Percentiles rank a stretch among this genome's conserved stretches.
These are phyloP conservation scores for Coprinellus aureogranulatus DNA, from an alignment of 768 basidiomycete species.

Conservation along the genomic window DNA sequence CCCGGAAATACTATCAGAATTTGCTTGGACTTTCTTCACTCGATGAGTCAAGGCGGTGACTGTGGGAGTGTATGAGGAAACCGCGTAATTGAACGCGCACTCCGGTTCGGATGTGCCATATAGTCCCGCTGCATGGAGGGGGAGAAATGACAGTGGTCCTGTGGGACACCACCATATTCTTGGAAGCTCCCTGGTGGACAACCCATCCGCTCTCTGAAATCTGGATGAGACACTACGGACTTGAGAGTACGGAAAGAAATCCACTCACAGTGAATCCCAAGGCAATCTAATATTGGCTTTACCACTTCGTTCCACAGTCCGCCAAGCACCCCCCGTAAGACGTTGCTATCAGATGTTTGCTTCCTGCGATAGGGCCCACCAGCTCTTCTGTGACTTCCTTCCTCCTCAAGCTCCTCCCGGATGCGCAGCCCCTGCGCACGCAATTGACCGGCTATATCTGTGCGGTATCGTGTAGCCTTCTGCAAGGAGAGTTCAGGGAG, in stretches of 20 bases:
- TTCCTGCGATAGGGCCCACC: not conserved
- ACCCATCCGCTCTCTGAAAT: not conserved
- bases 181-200: not conserved
- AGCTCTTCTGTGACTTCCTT: not conserved
- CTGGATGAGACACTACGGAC: not conserved
- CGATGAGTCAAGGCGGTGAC: constrained; percentile 7
- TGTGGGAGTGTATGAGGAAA: constrained; percentile 20
- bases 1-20: not conserved
- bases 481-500: constrained; percentile 1
- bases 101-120: constrained; percentile 14
- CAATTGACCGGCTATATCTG: not conserved
- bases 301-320: not conserved
- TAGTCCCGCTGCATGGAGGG: constrained; percentile 36
- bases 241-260: not conserved
- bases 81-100: constrained; percentile 9
- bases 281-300: not conserved
- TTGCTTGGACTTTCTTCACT: not conserved
- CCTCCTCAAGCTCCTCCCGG: not conserved
- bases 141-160: constrained; percentile 30
- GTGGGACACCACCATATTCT: constrained; percentile 23
- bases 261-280: not conserved
- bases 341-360: not conserved
- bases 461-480: not conserved
- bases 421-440: not conserved
- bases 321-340: not conserved